Evolutionary conservation across 2,329 filamentous ascomycete genomes (phyloP), one percentile per base, ranked within the genome.

Genomic region (Nannizzia gypsea): DNA sequence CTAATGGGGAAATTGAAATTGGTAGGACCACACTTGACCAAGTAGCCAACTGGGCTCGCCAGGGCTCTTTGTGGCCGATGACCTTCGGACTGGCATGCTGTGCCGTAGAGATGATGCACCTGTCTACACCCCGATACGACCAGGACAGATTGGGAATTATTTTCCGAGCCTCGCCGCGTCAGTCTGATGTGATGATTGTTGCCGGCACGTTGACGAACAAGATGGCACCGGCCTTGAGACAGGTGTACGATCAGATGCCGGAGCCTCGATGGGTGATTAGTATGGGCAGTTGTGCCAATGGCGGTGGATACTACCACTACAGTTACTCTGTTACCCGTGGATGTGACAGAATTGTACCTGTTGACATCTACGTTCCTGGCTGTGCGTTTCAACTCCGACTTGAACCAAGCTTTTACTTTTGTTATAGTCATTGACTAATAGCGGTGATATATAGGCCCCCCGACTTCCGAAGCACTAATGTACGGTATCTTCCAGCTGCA

Each of bases 231-330:
- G 90, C 89, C 48, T 79, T 95, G 69, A 83, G 90, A 73, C 89
- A 92, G 77, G 88, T 92, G 65, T 95, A 95, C 77, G 89, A 95
- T 76, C 90, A 95, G 79, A 96, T 96, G 90, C 90, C 90, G 52
- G 90, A 96, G 55, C 90, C 90, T 38, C 83, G 89, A 68, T 95
- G 90, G 90, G 89, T 92, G 59, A 83, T 87, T 69, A 88, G 85
- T 69, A 92, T 92, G 89, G 88, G 88, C 22, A 88, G 85, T 70
- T 92, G 88, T 73, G 89, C 88, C 66, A 92, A 92, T 74, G 88
- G 88, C 64, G 89, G 88, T 67, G 88, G 89, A 61, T 92, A 92
- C 78, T 92, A 92, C 72, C 89, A 92, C 76, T 92, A 92, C 78
- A 88, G 85, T 74, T 92, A 92, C 76, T 85, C 81, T 59, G 88